Evolutionary conservation across 306 rosid species (phyloP).

Genomic region (Cicer yamashitae): DNA sequence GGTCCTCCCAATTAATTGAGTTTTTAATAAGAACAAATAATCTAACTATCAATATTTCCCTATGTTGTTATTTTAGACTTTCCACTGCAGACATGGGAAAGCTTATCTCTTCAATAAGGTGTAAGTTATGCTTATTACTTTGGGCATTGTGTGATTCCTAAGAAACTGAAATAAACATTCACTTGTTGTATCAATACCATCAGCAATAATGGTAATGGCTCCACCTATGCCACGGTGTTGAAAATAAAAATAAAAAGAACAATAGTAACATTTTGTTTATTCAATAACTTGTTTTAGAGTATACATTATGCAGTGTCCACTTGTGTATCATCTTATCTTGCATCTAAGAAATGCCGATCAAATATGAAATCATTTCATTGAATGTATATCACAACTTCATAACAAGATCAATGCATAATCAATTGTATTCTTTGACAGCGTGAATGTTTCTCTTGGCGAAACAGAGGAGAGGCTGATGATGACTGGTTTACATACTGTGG

Average conservation of each 20-base stretch:
- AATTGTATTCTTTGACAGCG: slow-evolving; percentile 61
- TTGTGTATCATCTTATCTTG: slow-evolving; percentile 28
- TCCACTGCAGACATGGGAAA: slow-evolving; percentile 78
- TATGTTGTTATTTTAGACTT: slow-evolving; percentile 69
- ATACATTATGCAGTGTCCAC: not conserved
- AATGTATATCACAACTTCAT: slow-evolving; percentile 12
- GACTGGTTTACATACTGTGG: slow-evolving; percentile 87
- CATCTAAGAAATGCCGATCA: slow-evolving; percentile 15
- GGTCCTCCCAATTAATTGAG: slow-evolving; percentile 23
- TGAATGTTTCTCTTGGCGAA: slow-evolving; percentile 73
- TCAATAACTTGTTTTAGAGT: slow-evolving; percentile 43
- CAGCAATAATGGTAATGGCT: slow-evolving; percentile 20
- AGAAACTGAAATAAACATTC: slow-evolving; percentile 28
- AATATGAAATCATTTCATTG: slow-evolving; percentile 23
- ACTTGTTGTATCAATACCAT: slow-evolving; percentile 11
- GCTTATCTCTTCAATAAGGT: slow-evolving; percentile 95
- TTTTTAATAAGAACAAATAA: slow-evolving; percentile 28
- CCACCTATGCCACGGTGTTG: not conserved
- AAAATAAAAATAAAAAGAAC: not conserved
- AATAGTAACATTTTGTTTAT: slow-evolving; percentile 15
- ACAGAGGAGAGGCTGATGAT: slow-evolving; percentile 77
- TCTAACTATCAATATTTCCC: slow-evolving; percentile 53
- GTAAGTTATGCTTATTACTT: slow-evolving; percentile 73
- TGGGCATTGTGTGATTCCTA: slow-evolving; percentile 27
- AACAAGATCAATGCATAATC: slow-evolving; percentile 10